Conservation (phyloP, 2,329 filamentous ascomycete species). For the Hypoxylon sp. region DNA sequence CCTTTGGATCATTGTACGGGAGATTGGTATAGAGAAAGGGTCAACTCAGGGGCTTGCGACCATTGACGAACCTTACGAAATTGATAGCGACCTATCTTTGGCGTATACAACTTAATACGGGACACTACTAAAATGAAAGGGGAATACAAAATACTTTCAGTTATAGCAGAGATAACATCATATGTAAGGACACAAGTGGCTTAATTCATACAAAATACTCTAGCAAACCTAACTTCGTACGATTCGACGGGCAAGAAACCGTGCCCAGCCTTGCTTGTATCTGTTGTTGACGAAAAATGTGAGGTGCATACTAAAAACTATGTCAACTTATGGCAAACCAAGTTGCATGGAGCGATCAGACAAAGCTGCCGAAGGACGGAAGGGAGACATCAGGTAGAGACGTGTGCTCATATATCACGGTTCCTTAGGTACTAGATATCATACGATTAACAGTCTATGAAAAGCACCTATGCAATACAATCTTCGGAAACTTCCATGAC, state of each 20-base stretch:
- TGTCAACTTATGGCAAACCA: neutral
- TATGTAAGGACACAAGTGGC: neutral
- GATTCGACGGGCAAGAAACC: neutral
- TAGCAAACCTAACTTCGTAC: no score
- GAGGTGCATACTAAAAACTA: neutral
- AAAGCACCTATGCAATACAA: no score
- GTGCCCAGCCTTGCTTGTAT: neutral
- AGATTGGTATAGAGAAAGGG: conserved; percentile 44
- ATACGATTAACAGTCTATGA: no score
- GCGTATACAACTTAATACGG: neutral
- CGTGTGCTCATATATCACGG: no score
- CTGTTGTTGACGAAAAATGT: neutral
- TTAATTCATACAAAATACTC: neutral
- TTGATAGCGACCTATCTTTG: conserved; percentile 6
- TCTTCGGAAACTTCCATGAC: neutral
- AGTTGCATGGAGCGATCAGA: neutral
- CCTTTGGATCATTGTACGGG: conserved; percentile 41
- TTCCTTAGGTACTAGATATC: no score
- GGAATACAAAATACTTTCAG: neutral
- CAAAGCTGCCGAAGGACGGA: no score
- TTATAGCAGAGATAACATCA: conserved; percentile 1
- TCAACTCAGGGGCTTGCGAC: conserved; percentile 16
- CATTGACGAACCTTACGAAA: conserved; percentile 33
- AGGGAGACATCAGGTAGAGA: no score
- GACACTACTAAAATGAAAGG: conserved; percentile 4